phyloP scores from a whole-genome alignment of 176 grass and related monocot species.

The Eleusine coracana region DNA sequence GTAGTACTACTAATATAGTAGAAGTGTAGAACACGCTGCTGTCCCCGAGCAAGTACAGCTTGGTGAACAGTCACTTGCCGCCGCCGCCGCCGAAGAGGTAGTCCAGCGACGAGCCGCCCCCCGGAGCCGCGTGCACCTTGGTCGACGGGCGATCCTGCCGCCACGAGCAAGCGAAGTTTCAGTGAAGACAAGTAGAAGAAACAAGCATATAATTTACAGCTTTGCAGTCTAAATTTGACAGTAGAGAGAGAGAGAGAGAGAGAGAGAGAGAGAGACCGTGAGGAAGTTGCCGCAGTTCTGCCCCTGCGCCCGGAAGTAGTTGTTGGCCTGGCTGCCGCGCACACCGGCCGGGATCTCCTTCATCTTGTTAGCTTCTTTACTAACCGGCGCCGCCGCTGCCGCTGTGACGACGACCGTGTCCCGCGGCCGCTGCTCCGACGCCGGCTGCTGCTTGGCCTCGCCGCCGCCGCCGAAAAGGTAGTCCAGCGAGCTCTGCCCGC shows the following conservation, averaged over 20 bases:
- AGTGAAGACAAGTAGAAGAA: background rate
- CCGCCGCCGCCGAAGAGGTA: conserved; percentile 76
- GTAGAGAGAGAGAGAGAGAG: too few relatives aligned
- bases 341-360: conserved; percentile 54
- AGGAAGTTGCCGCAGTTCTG: conserved; percentile 79
- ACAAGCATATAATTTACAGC: too few relatives aligned
- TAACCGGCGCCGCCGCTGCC: background rate
- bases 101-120: conserved; percentile 58
- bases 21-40: background rate
- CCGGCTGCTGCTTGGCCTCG: background rate
- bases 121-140: conserved; percentile 73
- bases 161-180: background rate
- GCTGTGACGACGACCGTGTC: background rate
- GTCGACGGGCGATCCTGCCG: conserved; percentile 69
- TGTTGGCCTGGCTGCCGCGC: conserved; percentile 52
- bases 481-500: conserved; percentile 68
- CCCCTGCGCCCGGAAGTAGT: conserved; percentile 68
- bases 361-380: too few relatives aligned
- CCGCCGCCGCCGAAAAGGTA: conserved; percentile 66
- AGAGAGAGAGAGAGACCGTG: conserved; percentile 36
- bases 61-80: conserved; percentile 4
- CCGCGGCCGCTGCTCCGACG: conserved; percentile 21
- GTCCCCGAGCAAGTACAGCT: background rate
- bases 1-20: too few relatives aligned
- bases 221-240: too few relatives aligned